Base-by-base conservation (phyloP, 1,284 basidiomycete species). In the Microbotryum scabiosae region DNA sequence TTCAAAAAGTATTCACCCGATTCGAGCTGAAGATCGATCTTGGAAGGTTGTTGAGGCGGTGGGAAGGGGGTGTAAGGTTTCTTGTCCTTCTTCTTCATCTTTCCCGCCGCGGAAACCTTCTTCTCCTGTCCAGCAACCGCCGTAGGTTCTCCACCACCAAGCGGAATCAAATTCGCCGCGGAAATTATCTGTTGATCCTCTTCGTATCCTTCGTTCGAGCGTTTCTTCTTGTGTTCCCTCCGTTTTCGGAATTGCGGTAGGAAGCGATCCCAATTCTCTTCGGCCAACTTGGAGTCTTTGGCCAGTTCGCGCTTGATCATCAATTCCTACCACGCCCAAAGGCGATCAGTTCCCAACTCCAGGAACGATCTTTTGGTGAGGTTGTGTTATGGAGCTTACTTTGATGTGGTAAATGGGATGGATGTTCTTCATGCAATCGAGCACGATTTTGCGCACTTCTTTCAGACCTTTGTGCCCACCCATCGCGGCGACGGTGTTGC, bases 351-450 rank as follows among this genome's bases (percentile, higher is more conserved):
- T 5, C 48, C 23, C 16, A 44, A 32, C 30, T 48, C 60, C 28
- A 54, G 56, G 21, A 52, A 16, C n/a, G 32, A 26, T 45, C 41
- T 18, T 5, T 5, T 0, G 23, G 21, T 14, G 10, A 45, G 4
- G 28, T 41, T 4, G 12, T 16, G 30, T 32, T 32, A 10, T 18
- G 14, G 5, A 18, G 69, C 77, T 28, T 44, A 88, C 90, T 77
- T 99, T 99, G 78, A 99, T 99, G 69, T 93, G 86, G 75, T 99
- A 99, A 73, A 99, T 98, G 3, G 96, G 96, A 73, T 99, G 96
- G 56, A 98, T 88, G 73, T 99, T 99, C 78, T 90, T 94, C 90
- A 99, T 96, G 78, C 96, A 99, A 75, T 99, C 96, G 55, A 97
- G 76, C 30, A 99, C 84, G 69, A 98, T 97, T 62, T 93, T 77